A percentile compares a stretch with the other conserved stretches of the same genome.
phyloP scores from a whole-genome alignment of 1,284 basidiomycete species.

The Takashimella tepidaria region DNA sequence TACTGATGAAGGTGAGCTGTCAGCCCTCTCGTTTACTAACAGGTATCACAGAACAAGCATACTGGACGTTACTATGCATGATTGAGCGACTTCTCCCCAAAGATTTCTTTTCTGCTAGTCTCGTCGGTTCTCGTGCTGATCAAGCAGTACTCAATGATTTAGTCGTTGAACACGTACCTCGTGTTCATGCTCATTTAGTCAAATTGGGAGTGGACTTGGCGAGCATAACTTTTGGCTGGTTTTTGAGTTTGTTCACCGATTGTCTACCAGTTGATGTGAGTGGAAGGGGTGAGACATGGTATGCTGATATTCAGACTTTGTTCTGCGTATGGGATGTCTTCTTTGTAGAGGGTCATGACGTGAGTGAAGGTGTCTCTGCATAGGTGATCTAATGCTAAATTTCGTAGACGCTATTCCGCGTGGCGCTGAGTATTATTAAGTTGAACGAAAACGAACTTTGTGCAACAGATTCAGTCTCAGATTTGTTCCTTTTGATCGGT shows the following conservation, averaged over 20 bases:
- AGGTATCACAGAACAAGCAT: slow-evolving; percentile 73
- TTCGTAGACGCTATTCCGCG: slow-evolving; percentile 61
- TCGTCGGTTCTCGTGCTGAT: slow-evolving; percentile 86
- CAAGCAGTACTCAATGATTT: slow-evolving; percentile 86
- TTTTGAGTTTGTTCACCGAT: slow-evolving; percentile 91
- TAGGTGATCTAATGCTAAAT: slow-evolving; percentile 9
- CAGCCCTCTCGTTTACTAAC: no score
- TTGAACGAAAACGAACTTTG: slow-evolving; percentile 77
- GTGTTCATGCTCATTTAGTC: slow-evolving; percentile 67
- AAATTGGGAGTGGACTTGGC: slow-evolving; percentile 82
- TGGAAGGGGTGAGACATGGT: slow-evolving; percentile 8
- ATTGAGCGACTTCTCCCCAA: slow-evolving; percentile 77
- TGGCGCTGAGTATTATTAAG: slow-evolving; percentile 80
- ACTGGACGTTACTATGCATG: slow-evolving; percentile 88
- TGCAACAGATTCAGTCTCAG: slow-evolving; percentile 71
- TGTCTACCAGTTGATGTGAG: slow-evolving; percentile 88
- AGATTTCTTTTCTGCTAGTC: slow-evolving; percentile 75
- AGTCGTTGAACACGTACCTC: slow-evolving; percentile 70
- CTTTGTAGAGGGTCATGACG: slow-evolving; percentile 85
- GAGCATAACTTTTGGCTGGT: slow-evolving; percentile 97
- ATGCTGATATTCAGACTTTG: slow-evolving; percentile 57
- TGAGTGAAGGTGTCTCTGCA: slow-evolving; percentile 45
- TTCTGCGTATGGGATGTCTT: slow-evolving; percentile 95
- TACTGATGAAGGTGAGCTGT: slow-evolving; percentile 62
- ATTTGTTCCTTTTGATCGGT: slow-evolving; percentile 79